These are phyloP conservation scores for Aquanectria penicillioides DNA, from an alignment of 2,329 filamentous ascomycete species.

Conservation along the genomic window DNA sequence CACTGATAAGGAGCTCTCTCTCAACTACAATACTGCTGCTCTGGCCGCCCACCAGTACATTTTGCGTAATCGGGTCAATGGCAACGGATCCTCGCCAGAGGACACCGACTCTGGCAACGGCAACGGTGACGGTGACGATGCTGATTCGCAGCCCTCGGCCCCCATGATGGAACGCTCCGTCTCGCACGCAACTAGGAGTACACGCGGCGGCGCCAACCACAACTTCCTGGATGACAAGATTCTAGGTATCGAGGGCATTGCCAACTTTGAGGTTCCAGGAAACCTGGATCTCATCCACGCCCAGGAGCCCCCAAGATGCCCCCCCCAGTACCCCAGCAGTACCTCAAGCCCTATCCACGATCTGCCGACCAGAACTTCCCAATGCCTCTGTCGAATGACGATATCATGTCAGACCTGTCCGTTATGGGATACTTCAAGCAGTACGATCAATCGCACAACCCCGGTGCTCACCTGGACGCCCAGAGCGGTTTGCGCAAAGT, in stretches of 20 bases:
- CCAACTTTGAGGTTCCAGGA: constrained; percentile 66
- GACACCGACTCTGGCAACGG: constrained; percentile 64
- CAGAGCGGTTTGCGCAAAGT: constrained; percentile 64
- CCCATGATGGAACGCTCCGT: constrained; percentile 71
- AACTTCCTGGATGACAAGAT: constrained; percentile 68
- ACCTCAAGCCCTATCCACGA: constrained; percentile 66
- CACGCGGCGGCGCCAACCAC: constrained; percentile 62
- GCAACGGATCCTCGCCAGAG: constrained; percentile 59
- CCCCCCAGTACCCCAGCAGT: constrained; percentile 65
- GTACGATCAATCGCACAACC: constrained; percentile 63
- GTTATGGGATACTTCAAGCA: constrained; percentile 68
- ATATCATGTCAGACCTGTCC: constrained; percentile 64
- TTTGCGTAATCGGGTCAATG: constrained; percentile 65
- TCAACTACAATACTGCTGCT: constrained; percentile 72
- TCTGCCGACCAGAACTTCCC: constrained; percentile 67
- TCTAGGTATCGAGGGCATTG: constrained; percentile 68
- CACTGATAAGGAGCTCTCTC: constrained; percentile 73
- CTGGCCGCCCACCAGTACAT: constrained; percentile 71
- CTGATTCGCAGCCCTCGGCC: constrained; percentile 58
- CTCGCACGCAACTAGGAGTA: constrained; percentile 72
- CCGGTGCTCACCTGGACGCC: constrained; percentile 65
- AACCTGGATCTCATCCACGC: constrained; percentile 67
- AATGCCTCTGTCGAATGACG: constrained; percentile 59
- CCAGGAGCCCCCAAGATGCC: constrained; percentile 67
- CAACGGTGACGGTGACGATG: constrained; percentile 61